Conservation (phyloP, 2,329 filamentous ascomycete species). For the Pseudogymnoascus sp. region DNA sequence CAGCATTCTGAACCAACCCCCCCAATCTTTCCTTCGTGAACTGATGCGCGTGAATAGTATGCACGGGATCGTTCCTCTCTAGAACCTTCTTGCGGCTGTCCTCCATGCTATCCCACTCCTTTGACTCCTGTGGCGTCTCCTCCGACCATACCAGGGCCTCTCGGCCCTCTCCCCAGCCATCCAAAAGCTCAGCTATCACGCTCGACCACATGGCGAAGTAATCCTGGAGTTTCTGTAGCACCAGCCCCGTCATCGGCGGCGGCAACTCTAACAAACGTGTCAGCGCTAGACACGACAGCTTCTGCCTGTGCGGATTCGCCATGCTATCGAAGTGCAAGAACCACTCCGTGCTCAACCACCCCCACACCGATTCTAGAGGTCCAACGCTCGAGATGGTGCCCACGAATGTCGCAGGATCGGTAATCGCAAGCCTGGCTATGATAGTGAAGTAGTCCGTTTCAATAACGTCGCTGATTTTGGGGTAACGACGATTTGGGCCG, state of each 20-base stretch:
- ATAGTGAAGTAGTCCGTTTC: slow-evolving; percentile 82
- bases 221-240: slow-evolving; percentile 57
- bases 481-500: slow-evolving; percentile 64
- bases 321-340: slow-evolving; percentile 62
- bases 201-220: slow-evolving; percentile 69
- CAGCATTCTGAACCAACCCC: slow-evolving; percentile 47
- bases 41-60: slow-evolving; percentile 52
- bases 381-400: slow-evolving; percentile 40
- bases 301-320: slow-evolving; percentile 55
- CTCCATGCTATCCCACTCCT: slow-evolving; percentile 30
- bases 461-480: slow-evolving; percentile 63
- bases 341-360: slow-evolving; percentile 54
- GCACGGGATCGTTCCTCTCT: slow-evolving; percentile 54
- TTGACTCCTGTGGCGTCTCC: slow-evolving; percentile 40
- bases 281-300: slow-evolving; percentile 64
- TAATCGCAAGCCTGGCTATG: slow-evolving; percentile 67
- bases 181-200: slow-evolving; percentile 57
- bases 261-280: slow-evolving; percentile 62
- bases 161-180: slow-evolving; percentile 43
- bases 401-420: slow-evolving; percentile 61
- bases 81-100: slow-evolving; percentile 45
- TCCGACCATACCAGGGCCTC: slow-evolving; percentile 45
- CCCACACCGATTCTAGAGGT: slow-evolving; percentile 44
- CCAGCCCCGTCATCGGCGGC: slow-evolving; percentile 42
- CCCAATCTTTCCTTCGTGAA: slow-evolving; percentile 58